A percentile compares a stretch with the other conserved stretches of the same genome.
phyloP scores from a whole-genome alignment of 2,329 filamentous ascomycete genomes.

The Ceratocystis eucalypticola region DNA sequence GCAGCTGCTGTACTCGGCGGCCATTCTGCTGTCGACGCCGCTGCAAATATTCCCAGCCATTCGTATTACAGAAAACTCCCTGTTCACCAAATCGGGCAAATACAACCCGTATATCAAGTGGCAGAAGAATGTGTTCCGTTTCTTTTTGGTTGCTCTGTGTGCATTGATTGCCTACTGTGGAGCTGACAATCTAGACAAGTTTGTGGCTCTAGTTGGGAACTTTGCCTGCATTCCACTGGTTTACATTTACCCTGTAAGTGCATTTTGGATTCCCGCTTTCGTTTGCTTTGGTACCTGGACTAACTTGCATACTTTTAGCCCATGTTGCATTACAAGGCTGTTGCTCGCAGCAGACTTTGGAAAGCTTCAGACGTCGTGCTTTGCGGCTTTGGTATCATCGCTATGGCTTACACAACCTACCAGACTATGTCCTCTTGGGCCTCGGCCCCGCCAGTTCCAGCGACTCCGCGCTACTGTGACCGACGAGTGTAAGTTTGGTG shows the following conservation, averaged over 20 bases:
- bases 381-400: slow-evolving; percentile 67
- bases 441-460: slow-evolving; percentile 34
- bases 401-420: slow-evolving; percentile 84
- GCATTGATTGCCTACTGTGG: slow-evolving; percentile 82
- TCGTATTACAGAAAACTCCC: slow-evolving; percentile 83
- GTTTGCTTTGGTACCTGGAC: slow-evolving; percentile 22
- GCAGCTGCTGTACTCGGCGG: slow-evolving; percentile 92
- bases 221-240: slow-evolving; percentile 96
- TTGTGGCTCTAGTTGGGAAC: slow-evolving; percentile 88
- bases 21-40: slow-evolving; percentile 90
- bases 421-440: slow-evolving; percentile 84
- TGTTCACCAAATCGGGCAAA: slow-evolving; percentile 90
- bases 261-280: slow-evolving; percentile 14
- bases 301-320: slow-evolving; percentile 44
- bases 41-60: slow-evolving; percentile 97
- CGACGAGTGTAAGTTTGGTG: slow-evolving; percentile 22
- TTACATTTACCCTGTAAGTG: slow-evolving; percentile 89
- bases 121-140: slow-evolving; percentile 97
- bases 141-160: slow-evolving; percentile 79
- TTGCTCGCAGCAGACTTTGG: slow-evolving; percentile 56
- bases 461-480: slow-evolving; percentile 43
- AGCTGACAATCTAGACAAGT: slow-evolving; percentile 89
- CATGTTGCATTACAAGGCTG: slow-evolving; percentile 72
- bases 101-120: slow-evolving; percentile 98
- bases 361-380: slow-evolving; percentile 60